Conservation (phyloP, 139 green algal species). For the Coelastrella sp. region DNA sequence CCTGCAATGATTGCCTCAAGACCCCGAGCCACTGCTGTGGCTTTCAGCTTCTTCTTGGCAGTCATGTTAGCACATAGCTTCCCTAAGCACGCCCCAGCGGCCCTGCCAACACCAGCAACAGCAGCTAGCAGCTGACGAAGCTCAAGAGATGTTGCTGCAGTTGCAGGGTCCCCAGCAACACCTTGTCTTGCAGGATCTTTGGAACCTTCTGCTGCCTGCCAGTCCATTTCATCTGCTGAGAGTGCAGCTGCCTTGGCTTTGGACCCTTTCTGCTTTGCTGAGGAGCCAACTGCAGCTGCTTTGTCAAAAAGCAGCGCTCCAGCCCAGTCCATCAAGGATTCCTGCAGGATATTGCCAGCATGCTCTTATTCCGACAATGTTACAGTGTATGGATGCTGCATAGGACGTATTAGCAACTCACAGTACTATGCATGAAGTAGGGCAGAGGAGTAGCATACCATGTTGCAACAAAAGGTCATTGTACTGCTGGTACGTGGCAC, state of each 20-base stretch:
- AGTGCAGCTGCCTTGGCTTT: conserved; percentile 23
- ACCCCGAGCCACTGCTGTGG: conserved; percentile 43
- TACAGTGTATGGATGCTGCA: no score
- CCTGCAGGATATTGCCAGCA: conserved; percentile 48
- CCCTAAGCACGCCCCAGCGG: conserved; percentile 57
- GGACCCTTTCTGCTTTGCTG: conserved; percentile 30
- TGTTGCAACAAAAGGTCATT: no score
- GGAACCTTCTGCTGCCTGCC: background rate
- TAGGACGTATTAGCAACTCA: background rate
- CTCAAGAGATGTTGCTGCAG: conserved; percentile 18
- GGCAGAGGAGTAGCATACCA: no score
- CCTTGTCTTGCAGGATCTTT: background rate
- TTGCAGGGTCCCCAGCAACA: no score
- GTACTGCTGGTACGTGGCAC: no score
- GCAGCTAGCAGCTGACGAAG: conserved; percentile 68
- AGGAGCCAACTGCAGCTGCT: conserved; percentile 43
- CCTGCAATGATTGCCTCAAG: conserved; percentile 61
- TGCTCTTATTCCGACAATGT: no score
- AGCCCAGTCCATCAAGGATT: conserved; percentile 63
- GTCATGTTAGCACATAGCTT: conserved; percentile 42
- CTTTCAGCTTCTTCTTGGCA: conserved; percentile 51
- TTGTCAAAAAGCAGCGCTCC: conserved; percentile 60
- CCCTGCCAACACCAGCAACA: conserved; percentile 52
- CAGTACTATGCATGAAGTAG: background rate
- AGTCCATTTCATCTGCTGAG: conserved; percentile 14